phyloP scores from a whole-genome alignment of 176 grass and related monocot species.

The Carex scoparia region DNA sequence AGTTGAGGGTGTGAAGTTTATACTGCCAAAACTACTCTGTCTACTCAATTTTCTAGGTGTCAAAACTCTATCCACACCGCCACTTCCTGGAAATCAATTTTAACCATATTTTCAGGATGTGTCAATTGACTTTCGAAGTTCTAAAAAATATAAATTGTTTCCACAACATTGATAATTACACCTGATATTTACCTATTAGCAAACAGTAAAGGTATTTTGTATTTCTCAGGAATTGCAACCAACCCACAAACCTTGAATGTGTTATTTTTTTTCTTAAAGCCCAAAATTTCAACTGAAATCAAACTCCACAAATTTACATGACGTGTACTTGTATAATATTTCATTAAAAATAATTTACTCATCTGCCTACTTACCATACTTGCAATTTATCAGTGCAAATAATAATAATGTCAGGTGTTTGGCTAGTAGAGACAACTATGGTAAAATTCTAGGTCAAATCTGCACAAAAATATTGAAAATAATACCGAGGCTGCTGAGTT shows the following conservation, averaged over 20 bases:
- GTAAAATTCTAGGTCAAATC: not conserved
- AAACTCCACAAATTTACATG: not conserved
- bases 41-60: slow-evolving; percentile 62
- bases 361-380: not conserved
- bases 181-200: not conserved
- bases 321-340: not conserved
- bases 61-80: slow-evolving; percentile 63
- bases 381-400: not conserved
- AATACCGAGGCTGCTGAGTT: slow-evolving; percentile 88
- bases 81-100: slow-evolving; percentile 56
- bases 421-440: not conserved
- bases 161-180: not conserved
- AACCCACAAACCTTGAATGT: not conserved
- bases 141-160: not conserved
- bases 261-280: not conserved
- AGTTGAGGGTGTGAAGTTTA: slow-evolving; percentile 47
- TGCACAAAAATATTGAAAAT: not conserved
- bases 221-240: not conserved
- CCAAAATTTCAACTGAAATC: not conserved
- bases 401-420: not conserved
- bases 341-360: not conserved
- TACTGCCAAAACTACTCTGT: slow-evolving; percentile 79
- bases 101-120: not conserved
- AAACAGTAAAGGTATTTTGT: not conserved
- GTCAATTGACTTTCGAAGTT: not conserved